Evolutionary conservation across 345 rosid species (phyloP).

Genomic region (Citrus sp.): DNA sequence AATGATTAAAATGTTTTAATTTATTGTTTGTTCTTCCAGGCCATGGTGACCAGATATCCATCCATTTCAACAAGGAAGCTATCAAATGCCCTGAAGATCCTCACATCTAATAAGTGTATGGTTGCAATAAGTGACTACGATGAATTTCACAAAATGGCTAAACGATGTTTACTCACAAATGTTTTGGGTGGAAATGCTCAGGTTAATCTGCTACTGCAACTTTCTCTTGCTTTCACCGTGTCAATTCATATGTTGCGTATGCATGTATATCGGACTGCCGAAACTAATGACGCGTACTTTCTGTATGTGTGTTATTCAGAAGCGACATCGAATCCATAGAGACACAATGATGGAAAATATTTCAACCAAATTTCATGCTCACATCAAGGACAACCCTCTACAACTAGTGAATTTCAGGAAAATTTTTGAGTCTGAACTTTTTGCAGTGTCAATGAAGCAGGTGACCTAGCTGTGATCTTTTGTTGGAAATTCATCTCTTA

Average conservation of each 20-base stretch:
- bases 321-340: constrained; percentile 52
- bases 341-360: constrained; percentile 57
- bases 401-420: constrained; percentile 66
- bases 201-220: constrained; percentile 34
- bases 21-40: constrained; percentile 36
- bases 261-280: not conserved
- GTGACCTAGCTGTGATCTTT: constrained; percentile 30
- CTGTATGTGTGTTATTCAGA: constrained; percentile 31
- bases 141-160: constrained; percentile 68
- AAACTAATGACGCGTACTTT: not conserved
- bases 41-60: constrained; percentile 75
- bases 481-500: not conserved
- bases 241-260: not conserved
- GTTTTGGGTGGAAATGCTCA: constrained; percentile 72
- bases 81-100: constrained; percentile 62
- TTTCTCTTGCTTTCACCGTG: not conserved
- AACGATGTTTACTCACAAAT: constrained; percentile 50
- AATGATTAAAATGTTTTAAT: not conserved
- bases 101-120: constrained; percentile 66
- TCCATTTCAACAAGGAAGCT: constrained; percentile 79
- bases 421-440: constrained; percentile 72
- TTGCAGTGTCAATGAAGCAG: constrained; percentile 62
- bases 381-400: constrained; percentile 28
- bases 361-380: constrained; percentile 35
- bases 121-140: constrained; percentile 85